Evolutionary conservation across 176 grass and related monocot species (phyloP).

Genomic region (Rhynchospora pubera): DNA sequence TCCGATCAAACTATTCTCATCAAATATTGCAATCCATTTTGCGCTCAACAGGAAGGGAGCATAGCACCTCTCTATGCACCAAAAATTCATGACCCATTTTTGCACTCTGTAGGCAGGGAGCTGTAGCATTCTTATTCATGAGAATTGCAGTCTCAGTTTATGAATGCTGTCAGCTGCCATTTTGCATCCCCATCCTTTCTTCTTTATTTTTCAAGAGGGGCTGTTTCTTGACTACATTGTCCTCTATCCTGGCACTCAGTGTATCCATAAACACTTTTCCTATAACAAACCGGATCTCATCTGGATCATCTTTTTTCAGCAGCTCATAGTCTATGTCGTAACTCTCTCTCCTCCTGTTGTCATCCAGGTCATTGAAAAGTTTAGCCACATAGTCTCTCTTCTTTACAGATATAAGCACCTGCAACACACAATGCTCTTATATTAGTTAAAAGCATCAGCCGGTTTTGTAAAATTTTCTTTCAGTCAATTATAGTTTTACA

Average conservation of each 20-base stretch:
- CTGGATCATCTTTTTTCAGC: conserved; percentile 41
- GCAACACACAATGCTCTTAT: conserved; percentile 20
- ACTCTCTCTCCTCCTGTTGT: conserved; percentile 29
- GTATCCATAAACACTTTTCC: conserved; percentile 80
- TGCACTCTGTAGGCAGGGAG: background rate
- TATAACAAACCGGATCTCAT: conserved; percentile 59
- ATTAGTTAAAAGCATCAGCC: background rate
- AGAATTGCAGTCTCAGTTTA: conserved; percentile 9
- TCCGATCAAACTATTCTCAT: background rate
- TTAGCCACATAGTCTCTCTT: conserved; percentile 30
- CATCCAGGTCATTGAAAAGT: conserved; percentile 44
- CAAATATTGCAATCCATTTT: background rate
- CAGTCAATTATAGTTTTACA: background rate
- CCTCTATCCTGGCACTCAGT: conserved; percentile 5
- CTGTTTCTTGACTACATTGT: background rate
- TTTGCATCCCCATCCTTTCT: background rate
- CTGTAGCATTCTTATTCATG: too few species aligned
- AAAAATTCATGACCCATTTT: background rate
- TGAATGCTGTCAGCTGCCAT: background rate
- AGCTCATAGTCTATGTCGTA: conserved; percentile 50
- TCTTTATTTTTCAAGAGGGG: background rate
- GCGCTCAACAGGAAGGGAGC: background rate
- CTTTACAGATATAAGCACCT: conserved; percentile 45
- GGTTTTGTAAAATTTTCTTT: background rate
- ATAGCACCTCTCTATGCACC: background rate